Conservation (phyloP, 306 rosid species). For the Cucurbita ficifolia region DNA sequence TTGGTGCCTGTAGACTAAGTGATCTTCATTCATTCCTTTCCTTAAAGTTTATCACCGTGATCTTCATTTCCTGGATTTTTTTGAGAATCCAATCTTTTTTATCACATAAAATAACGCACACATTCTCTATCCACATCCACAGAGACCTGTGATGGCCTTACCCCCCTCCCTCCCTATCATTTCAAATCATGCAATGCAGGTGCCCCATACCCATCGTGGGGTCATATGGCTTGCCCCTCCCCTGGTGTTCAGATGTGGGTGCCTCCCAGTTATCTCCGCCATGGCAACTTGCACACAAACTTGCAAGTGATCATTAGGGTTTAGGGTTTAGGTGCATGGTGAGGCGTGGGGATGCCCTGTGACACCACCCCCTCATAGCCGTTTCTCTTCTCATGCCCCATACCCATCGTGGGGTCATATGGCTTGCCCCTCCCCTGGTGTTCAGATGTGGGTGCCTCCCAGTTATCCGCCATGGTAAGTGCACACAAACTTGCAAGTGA, state of each 20-base stretch:
- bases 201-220: slow-evolving; percentile 58
- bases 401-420: too few relatives aligned
- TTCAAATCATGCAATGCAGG: slow-evolving; percentile 36
- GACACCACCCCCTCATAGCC: slow-evolving; percentile 40
- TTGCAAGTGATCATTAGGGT: slow-evolving; percentile 23
- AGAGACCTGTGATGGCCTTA: slow-evolving; percentile 64
- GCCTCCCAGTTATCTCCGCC: slow-evolving; percentile 43
- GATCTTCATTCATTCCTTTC: too few relatives aligned
- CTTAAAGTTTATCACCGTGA: too few relatives aligned
- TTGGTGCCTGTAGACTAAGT: too few relatives aligned
- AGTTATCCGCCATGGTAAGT: slow-evolving; percentile 56
- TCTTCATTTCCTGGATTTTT: too few relatives aligned
- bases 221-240: slow-evolving; percentile 29
- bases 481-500: slow-evolving; percentile 33
- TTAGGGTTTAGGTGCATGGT: slow-evolving; percentile 53
- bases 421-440: slow-evolving; percentile 22
- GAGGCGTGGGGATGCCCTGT: slow-evolving; percentile 96
- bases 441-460: slow-evolving; percentile 47
- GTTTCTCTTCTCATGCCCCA: slow-evolving; percentile 30
- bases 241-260: slow-evolving; percentile 45
- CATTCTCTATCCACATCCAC: too few relatives aligned
- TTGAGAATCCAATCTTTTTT: too few relatives aligned
- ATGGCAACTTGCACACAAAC: slow-evolving; percentile 52
- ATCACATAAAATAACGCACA: too few relatives aligned
- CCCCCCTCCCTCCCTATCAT: slow-evolving; percentile 73